These are phyloP conservation scores for Prunus mira DNA, from an alignment of 306 rosid genomes.

Conservation along the genomic window DNA sequence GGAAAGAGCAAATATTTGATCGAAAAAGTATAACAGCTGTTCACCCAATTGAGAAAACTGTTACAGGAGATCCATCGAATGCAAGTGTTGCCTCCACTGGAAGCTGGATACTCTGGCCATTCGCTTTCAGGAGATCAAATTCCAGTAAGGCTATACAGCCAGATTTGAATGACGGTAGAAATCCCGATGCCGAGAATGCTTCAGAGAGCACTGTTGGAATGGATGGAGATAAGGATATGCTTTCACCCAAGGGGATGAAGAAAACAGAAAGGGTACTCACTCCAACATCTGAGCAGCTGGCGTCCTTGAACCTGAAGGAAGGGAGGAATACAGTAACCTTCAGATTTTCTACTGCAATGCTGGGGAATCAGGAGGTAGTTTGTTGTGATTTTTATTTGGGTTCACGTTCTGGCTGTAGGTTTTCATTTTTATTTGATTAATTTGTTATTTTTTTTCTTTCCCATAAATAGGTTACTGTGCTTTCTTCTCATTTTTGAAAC, in stretches of 20 bases:
- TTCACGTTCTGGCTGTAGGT: neutral
- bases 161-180: slow-evolving; percentile 28
- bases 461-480: slow-evolving; percentile 10
- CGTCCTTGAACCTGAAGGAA: slow-evolving; percentile 82
- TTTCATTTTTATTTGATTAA: slow-evolving; percentile 11
- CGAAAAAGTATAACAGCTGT: slow-evolving; percentile 29
- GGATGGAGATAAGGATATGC: slow-evolving; percentile 29
- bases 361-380: slow-evolving; percentile 75
- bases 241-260: slow-evolving; percentile 35
- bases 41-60: slow-evolving; percentile 46
- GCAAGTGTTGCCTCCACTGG: slow-evolving; percentile 36
- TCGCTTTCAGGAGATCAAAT: slow-evolving; percentile 49
- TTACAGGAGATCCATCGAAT: slow-evolving; percentile 61
- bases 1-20: slow-evolving; percentile 25
- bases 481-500: slow-evolving; percentile 19
- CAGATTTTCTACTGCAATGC: slow-evolving; percentile 72
- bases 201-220: slow-evolving; percentile 32
- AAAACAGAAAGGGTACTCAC: slow-evolving; percentile 43
- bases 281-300: slow-evolving; percentile 89
- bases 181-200: slow-evolving; percentile 34
- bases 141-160: slow-evolving; percentile 36
- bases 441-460: neutral
- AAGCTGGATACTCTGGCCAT: slow-evolving; percentile 90
- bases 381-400: slow-evolving; percentile 10
- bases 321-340: slow-evolving; percentile 78